A percentile compares a stretch with the other conserved stretches of the same genome.
Conservation (phyloP, 1,284 basidiomycete genomes). For the Athelia sp. region DNA sequence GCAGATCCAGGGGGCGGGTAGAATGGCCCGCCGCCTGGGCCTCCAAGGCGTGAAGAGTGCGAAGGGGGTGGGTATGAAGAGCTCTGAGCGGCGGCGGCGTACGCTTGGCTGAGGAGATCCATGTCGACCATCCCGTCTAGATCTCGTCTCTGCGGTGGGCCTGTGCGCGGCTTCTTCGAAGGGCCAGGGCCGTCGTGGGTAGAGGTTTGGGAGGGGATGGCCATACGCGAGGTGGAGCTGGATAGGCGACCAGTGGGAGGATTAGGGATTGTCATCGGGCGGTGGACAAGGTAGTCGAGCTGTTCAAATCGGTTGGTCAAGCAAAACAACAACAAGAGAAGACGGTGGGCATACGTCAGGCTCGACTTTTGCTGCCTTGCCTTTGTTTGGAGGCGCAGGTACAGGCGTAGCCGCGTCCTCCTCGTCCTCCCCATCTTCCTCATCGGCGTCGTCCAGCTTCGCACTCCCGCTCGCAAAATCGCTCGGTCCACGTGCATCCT, state of each 20-base stretch:
- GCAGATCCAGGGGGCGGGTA: too few relatives aligned
- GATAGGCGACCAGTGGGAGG: neutral
- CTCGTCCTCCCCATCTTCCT: slow-evolving; percentile 33
- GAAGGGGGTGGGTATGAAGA: too few relatives aligned
- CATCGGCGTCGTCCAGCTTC: slow-evolving; percentile 35
- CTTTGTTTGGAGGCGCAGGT: neutral
- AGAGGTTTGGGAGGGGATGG: too few relatives aligned
- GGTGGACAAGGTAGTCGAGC: neutral
- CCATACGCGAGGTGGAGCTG: too few relatives aligned
- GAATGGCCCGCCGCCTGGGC: too few relatives aligned
- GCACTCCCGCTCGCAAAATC: slow-evolving; percentile 37
- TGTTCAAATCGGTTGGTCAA: neutral
- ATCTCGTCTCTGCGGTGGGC: too few relatives aligned
- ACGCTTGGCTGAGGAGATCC: too few relatives aligned
- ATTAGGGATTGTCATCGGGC: neutral
- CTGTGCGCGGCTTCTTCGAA: too few relatives aligned
- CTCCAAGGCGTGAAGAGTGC: too few relatives aligned
- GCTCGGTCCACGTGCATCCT: slow-evolving; percentile 40
- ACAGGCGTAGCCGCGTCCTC: slow-evolving; percentile 16
- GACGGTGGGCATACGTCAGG: neutral
- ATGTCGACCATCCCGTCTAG: too few relatives aligned
- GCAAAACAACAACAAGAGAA: neutral
- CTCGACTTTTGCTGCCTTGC: neutral
- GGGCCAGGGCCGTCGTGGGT: too few relatives aligned
- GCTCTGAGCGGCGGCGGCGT: too few relatives aligned